These are phyloP conservation scores for Diplotaxis tenuifolia DNA, from an alignment of 345 rosid genomes.

Conservation along the genomic window DNA sequence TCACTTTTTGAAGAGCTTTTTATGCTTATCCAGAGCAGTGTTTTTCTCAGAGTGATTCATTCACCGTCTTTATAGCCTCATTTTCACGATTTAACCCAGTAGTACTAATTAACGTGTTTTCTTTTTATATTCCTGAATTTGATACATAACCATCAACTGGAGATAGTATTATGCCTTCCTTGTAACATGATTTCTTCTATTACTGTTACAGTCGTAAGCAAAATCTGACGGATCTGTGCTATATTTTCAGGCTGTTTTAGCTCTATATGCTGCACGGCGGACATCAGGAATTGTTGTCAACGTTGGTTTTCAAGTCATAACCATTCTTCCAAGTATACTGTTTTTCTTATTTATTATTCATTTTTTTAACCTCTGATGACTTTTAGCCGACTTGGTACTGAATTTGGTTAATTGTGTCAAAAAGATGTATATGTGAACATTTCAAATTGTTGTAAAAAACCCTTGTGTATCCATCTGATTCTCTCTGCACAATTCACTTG, in stretches of 20 bases:
- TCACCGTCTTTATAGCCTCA: background rate
- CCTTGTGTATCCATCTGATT: background rate
- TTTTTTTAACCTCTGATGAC: background rate
- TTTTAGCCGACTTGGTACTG: slow-evolving; percentile 1
- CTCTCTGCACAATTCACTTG: slow-evolving; percentile 3
- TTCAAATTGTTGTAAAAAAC: background rate
- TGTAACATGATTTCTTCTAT: slow-evolving; percentile 4
- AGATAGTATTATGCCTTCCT: background rate
- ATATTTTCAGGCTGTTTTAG: slow-evolving; percentile 70
- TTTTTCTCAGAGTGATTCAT: background rate
- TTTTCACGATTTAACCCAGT: background rate
- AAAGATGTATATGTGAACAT: slow-evolving; percentile 11
- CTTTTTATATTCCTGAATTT: background rate
- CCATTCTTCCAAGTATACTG: slow-evolving; percentile 81
- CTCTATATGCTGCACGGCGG: slow-evolving; percentile 66
- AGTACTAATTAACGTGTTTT: background rate
- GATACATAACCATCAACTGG: slow-evolving; percentile 4
- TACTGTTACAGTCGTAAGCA: background rate
- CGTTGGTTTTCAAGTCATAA: slow-evolving; percentile 86
- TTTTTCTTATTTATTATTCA: background rate
- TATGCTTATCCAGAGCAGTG: background rate
- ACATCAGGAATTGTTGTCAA: slow-evolving; percentile 89
- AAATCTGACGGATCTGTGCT: background rate
- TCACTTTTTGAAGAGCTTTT: slow-evolving; percentile 10
- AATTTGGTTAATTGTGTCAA: slow-evolving; percentile 5